These are phyloP conservation scores for Blastocystis sp. DNA, from an alignment of 352 stramenopile genomes.

Conservation along the genomic window DNA sequence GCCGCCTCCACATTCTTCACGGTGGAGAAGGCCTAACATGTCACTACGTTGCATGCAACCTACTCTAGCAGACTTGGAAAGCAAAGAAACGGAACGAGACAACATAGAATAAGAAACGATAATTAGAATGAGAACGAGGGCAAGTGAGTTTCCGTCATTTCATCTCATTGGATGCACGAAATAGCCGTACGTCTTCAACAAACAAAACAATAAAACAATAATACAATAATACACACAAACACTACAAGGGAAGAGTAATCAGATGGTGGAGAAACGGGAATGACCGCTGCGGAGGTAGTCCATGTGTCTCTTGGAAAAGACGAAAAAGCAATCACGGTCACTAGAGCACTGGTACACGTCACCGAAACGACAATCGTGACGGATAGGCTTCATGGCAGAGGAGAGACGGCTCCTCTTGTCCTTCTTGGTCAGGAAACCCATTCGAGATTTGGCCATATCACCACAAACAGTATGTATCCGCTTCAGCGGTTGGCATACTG, in stretches of 20 bases:
- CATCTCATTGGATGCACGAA: background rate
- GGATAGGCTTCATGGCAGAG: background rate
- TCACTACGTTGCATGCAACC: background rate
- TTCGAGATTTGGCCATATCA: background rate
- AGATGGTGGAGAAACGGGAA: too few relatives aligned
- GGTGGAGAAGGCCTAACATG: slow-evolving; percentile 24
- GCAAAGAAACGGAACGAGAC: background rate
- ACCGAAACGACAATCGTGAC: slow-evolving; percentile 22
- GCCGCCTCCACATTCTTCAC: slow-evolving; percentile 37
- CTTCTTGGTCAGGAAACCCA: background rate
- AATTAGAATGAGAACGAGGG: too few relatives aligned
- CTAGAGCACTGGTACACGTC: slow-evolving; percentile 17
- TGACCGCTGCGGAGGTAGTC: slow-evolving; percentile 3
- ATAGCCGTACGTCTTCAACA: background rate
- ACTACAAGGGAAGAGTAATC: too few relatives aligned
- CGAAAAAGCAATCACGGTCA: slow-evolving; percentile 2
- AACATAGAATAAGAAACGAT: background rate
- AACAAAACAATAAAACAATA: background rate
- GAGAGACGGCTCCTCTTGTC: background rate
- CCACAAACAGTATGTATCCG: background rate
- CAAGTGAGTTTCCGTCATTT: background rate
- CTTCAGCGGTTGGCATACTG: background rate
- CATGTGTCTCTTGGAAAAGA: slow-evolving; percentile 21
- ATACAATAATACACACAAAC: too few relatives aligned
- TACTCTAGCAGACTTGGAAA: background rate